Conservation (phyloP, 1,284 basidiomycete genomes). For the Trametes polyzona region DNA sequence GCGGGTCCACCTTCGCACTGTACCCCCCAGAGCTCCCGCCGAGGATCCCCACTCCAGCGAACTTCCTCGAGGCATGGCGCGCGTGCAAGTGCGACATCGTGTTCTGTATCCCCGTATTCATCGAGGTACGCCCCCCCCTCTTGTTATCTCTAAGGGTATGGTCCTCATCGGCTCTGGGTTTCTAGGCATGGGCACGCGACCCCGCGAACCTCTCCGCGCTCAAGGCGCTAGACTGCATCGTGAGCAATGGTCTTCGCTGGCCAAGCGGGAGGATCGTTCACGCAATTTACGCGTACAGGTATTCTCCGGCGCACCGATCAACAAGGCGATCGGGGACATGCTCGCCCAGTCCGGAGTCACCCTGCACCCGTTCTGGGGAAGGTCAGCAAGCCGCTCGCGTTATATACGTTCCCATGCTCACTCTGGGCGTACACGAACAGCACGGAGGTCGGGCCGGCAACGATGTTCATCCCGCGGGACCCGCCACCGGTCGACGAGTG, state of each 20-base stretch:
- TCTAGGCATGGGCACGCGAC: constrained; percentile 25
- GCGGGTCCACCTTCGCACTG: constrained; percentile 30
- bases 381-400: constrained; percentile 7
- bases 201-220: constrained; percentile 13
- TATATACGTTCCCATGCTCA: too few species aligned
- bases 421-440: background rate
- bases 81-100: constrained; percentile 26
- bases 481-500: constrained; percentile 17
- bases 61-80: constrained; percentile 25
- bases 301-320: constrained; percentile 23
- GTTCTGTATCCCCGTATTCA: constrained; percentile 33
- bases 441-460: constrained; percentile 22
- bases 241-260: constrained; percentile 3
- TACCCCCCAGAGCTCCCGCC: constrained; percentile 31
- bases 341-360: constrained; percentile 16
- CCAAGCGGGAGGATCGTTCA: background rate
- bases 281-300: constrained; percentile 3
- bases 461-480: constrained; percentile 21
- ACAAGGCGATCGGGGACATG: constrained; percentile 21
- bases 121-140: constrained; percentile 30
- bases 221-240: constrained; percentile 21
- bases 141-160: background rate
- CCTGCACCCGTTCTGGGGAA: constrained; percentile 20
- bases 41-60: constrained; percentile 30
- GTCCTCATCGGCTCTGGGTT: too few species aligned